phyloP scores from a whole-genome alignment of 2,329 filamentous ascomycete genomes.

The Boeremia lycopersici region DNA sequence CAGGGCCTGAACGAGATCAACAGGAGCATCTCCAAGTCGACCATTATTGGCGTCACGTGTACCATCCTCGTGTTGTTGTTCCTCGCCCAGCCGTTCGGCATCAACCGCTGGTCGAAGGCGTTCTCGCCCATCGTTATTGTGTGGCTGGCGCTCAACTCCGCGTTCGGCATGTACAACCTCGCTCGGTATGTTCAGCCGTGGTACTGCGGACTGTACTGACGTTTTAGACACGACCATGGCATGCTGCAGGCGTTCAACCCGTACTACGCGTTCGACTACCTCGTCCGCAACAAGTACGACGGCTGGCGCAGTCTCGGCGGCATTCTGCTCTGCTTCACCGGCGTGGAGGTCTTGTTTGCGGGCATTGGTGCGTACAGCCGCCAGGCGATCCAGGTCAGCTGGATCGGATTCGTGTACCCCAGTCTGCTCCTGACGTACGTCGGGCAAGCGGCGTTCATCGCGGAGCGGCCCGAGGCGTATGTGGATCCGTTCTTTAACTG shows the following conservation, averaged over 20 bases:
- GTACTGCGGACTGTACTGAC: constrained; percentile 16
- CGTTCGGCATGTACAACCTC: constrained; percentile 64
- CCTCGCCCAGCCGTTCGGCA: constrained; percentile 68
- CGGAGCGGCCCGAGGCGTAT: constrained; percentile 63
- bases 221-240: constrained; percentile 51
- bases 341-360: constrained; percentile 76
- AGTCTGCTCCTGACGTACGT: constrained; percentile 70
- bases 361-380: constrained; percentile 78
- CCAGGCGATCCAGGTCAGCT: constrained; percentile 73
- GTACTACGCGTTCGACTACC: constrained; percentile 65
- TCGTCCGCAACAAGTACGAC: constrained; percentile 62
- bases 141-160: constrained; percentile 69
- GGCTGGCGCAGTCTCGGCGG: constrained; percentile 72
- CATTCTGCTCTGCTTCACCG: constrained; percentile 75
- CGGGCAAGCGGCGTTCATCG: constrained; percentile 77
- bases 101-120: constrained; percentile 61
- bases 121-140: constrained; percentile 72
- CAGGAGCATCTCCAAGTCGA: constrained; percentile 60
- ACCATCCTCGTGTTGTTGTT: constrained; percentile 70
- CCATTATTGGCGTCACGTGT: constrained; percentile 68
- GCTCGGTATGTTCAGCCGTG: constrained; percentile 22
- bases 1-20: constrained; percentile 66
- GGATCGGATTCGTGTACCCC: constrained; percentile 72
- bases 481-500: constrained; percentile 77
- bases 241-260: constrained; percentile 61